These are phyloP conservation scores for Sarcocystis neurona DNA, from an alignment of 169 alveolate species.

Conservation along the genomic window DNA sequence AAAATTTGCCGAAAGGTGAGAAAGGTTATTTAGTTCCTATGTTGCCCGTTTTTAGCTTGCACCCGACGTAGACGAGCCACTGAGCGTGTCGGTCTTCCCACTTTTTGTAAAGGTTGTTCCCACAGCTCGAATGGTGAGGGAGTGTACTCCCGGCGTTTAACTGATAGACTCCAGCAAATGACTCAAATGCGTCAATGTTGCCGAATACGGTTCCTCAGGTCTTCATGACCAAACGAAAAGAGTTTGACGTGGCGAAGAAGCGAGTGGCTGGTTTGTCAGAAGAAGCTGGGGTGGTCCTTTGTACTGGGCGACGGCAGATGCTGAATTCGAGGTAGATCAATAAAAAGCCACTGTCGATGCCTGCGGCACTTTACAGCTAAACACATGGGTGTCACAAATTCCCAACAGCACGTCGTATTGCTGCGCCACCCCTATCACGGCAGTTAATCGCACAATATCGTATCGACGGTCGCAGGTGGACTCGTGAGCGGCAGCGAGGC, in stretches of 20 bases:
- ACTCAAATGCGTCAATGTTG: background rate
- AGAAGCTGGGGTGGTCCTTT: slow-evolving; percentile 37
- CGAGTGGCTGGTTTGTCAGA: slow-evolving; percentile 53
- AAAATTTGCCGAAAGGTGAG: slow-evolving; percentile 59
- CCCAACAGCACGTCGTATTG: too few relatives aligned
- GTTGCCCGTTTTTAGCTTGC: background rate
- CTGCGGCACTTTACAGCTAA: too few relatives aligned
- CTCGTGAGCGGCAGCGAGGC: too few relatives aligned
- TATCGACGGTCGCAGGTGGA: too few relatives aligned
- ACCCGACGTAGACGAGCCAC: background rate
- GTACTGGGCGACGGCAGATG: slow-evolving; percentile 11
- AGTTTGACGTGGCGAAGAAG: slow-evolving; percentile 52
- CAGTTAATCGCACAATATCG: too few relatives aligned
- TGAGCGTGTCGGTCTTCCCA: background rate
- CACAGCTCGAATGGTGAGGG: background rate
- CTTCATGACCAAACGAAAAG: slow-evolving; percentile 52
- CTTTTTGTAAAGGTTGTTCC: background rate
- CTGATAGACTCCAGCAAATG: background rate
- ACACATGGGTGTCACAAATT: too few relatives aligned
- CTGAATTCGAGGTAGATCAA: background rate
- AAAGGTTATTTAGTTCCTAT: too few relatives aligned
- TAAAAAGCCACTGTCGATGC: background rate
- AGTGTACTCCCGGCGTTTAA: background rate
- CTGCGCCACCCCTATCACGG: too few relatives aligned
- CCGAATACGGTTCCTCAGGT: slow-evolving; percentile 47